Evolutionary conservation across 1,139 yeast genomes (phyloP), one percentile per base, ranked within the genome.

Genomic region (Scheffersomyces illinoinensis): DNA sequence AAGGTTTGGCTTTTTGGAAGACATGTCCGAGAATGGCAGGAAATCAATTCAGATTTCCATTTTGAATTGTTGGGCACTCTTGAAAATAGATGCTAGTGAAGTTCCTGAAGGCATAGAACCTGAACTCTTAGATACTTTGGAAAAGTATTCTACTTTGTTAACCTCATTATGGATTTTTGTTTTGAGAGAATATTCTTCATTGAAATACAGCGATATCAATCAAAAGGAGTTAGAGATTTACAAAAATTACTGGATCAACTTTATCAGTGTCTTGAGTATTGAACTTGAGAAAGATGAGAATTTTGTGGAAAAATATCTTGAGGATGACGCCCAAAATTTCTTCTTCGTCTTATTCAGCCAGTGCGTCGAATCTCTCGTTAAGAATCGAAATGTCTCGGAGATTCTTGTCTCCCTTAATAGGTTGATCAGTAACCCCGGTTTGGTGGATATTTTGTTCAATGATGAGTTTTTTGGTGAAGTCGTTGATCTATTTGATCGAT

Each of bases 11-110:
- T 79, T 72, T 61, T 73, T 81, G 61, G 84, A 80, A 61, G 74
- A 71, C 53, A 74, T 79, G 77, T 77, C 83, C 7, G 85, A 81
- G 61, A 76, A 70, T 61, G 89, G 93, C 0, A 85, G 86, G 62
- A 85, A 85, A 55, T 85, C 88, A 60, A 82, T 92, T 54, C 88
- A 87, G 62, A 75, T 92, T 21, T 85, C 96, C 0, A 85, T 92
- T 50, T 78, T 95, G 61, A 89, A 92, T 62, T 87, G 97, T 48
- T 95, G 99, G 98, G 97, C 98, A 0, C 84, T 87, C 56, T 76
- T 95, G 56, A 86, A 86, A 58, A 83, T 90, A 47, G 78, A 85
- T 39, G 70, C 80, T 3, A 66, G 74, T 4, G 73, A 70, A 6
- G 68, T 69, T 47, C 65, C 66, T 18, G 77, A 75, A 47, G 70